Percentiles rank a stretch among this genome's conserved stretches.
phyloP scores from a whole-genome alignment of 148 eudicot genomes.

The Rheum nobile region DNA sequence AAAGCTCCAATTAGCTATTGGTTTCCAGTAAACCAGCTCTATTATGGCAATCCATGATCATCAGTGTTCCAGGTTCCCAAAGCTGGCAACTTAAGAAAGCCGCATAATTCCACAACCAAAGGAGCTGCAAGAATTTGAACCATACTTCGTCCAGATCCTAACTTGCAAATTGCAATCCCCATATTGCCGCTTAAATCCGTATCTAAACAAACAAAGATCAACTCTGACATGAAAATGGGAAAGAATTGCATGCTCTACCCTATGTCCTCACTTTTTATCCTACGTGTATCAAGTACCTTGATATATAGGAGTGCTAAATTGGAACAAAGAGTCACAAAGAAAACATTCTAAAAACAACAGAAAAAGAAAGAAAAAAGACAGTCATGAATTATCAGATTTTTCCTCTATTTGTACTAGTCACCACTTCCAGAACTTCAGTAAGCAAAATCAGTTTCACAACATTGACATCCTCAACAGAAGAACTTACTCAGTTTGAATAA shows the following conservation, averaged over 20 bases:
- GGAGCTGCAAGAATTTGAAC: constrained; percentile 46
- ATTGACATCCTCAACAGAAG: background rate
- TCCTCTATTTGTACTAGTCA: background rate
- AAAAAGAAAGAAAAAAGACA: background rate
- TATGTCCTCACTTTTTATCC: background rate
- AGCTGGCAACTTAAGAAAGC: constrained; percentile 42
- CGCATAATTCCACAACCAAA: constrained; percentile 61
- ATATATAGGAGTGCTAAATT: background rate
- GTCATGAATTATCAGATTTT: background rate
- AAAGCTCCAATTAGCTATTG: constrained; percentile 51
- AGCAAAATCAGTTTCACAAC: background rate
- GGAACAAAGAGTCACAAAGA: background rate
- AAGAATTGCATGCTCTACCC: background rate
- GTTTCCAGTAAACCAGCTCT: constrained; percentile 64
- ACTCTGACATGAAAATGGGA: constrained; percentile 23
- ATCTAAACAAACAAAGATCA: constrained; percentile 54
- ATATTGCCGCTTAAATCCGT: constrained; percentile 55
- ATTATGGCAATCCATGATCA: constrained; percentile 65
- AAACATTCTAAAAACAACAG: background rate
- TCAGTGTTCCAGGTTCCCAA: constrained; percentile 23
- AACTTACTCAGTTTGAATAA: background rate
- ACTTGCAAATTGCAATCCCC: constrained; percentile 63
- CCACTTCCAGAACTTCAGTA: background rate
- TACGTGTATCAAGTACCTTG: background rate
- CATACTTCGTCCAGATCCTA: constrained; percentile 58